Evolutionary conservation across 352 stramenopile species (phyloP).

Genomic region (Globisporangium emineosum): DNA sequence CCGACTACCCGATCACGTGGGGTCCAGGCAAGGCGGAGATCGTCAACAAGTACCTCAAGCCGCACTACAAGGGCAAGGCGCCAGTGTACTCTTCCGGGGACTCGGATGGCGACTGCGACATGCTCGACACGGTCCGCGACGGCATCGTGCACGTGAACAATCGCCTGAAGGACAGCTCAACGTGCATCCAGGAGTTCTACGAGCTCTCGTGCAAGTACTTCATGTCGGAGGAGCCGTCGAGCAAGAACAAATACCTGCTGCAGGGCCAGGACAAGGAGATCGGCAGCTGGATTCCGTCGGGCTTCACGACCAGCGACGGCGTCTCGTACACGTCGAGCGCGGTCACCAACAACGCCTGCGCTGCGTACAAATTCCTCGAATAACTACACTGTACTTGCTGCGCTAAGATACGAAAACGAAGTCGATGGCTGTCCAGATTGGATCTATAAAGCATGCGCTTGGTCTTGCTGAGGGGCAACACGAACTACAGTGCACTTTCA

Average conservation of each 20-base stretch:
- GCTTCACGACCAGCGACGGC: conserved; percentile 59
- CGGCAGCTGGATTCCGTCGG: conserved; percentile 64
- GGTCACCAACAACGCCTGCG: conserved; percentile 28
- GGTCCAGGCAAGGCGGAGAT: conserved; percentile 50
- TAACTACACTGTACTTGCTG: no score
- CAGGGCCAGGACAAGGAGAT: conserved; percentile 63
- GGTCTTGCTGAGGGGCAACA: no score
- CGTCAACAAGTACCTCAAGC: conserved; percentile 43
- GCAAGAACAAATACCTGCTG: conserved; percentile 51
- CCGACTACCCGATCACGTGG: conserved; percentile 68
- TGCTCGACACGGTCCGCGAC: conserved; percentile 54
- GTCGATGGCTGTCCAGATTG: no score
- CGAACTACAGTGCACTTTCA: no score
- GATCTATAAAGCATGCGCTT: no score
- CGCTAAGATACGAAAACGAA: no score
- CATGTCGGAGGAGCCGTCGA: conserved; percentile 28
- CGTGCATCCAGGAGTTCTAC: conserved; percentile 65
- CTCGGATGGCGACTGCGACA: conserved; percentile 58
- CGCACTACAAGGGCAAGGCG: conserved; percentile 38
- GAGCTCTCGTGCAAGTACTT: conserved; percentile 57
- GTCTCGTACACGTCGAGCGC: conserved; percentile 46
- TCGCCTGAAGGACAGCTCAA: conserved; percentile 39
- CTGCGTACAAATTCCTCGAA: conserved; percentile 42
- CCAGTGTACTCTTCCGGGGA: conserved; percentile 57
- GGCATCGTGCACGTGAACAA: conserved; percentile 67